Conservation (phyloP, 176 grass and related monocot genomes). For the Zea luxurians region DNA sequence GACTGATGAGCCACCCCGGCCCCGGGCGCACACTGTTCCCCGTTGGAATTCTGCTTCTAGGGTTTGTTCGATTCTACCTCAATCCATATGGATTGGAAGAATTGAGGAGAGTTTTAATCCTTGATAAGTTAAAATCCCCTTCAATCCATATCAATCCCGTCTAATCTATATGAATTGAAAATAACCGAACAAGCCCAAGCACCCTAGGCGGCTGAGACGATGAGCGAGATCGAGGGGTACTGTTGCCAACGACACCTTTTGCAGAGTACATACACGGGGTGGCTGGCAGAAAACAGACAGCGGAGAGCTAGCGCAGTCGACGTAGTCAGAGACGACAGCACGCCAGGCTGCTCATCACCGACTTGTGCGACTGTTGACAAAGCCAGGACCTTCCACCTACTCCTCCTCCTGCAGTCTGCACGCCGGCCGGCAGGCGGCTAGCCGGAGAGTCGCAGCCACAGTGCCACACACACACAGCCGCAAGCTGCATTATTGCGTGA, state of each 20-base stretch:
- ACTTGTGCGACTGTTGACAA: conserved; percentile 46
- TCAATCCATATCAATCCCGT: too few species aligned
- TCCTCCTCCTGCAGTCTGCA: not conserved
- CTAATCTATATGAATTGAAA: too few species aligned
- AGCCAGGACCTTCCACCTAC: not conserved
- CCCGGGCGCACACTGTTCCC: not conserved
- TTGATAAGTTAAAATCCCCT: too few species aligned
- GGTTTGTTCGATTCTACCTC: too few species aligned
- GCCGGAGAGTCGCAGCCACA: too few species aligned
- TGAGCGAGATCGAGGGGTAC: not conserved
- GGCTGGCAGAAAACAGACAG: not conserved
- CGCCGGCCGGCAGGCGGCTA: not conserved
- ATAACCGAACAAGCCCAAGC: too few species aligned
- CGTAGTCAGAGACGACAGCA: not conserved
- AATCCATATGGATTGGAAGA: too few species aligned
- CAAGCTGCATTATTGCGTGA: too few species aligned
- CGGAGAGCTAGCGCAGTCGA: not conserved
- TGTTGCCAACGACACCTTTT: not conserved
- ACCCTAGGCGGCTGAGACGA: not conserved
- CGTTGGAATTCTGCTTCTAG: conserved; percentile 12
- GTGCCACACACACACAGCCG: too few species aligned
- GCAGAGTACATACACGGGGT: not conserved
- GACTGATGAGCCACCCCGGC: not conserved
- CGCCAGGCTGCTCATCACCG: not conserved
- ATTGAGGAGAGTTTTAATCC: too few species aligned